phyloP scores from a whole-genome alignment of 192 early-diverging fungal species.

The Diversispora eburnea region DNA sequence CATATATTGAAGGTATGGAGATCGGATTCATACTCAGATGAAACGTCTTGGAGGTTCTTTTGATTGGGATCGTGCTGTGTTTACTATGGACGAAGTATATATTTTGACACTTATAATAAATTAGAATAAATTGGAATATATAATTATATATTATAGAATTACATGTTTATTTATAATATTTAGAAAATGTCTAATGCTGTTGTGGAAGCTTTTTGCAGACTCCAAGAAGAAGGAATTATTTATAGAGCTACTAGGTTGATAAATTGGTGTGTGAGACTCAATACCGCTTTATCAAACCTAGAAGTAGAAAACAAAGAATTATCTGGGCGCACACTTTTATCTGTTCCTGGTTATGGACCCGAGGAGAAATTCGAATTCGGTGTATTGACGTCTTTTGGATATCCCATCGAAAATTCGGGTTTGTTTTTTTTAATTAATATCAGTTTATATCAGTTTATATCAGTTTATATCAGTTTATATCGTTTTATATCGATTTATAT shows the following conservation, averaged over 20 bases:
- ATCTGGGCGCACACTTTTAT: conserved; percentile 76
- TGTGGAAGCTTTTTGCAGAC: conserved; percentile 87
- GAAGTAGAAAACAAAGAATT: conserved; percentile 94
- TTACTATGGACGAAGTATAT: conserved; percentile 82
- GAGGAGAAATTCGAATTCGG: conserved; percentile 99
- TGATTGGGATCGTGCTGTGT: conserved; percentile 89
- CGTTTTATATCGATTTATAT: no score
- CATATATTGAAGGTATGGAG: conserved; percentile 35
- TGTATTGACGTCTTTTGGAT: conserved; percentile 92
- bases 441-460: not conserved
- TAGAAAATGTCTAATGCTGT: conserved; percentile 77
- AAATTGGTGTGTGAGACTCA: conserved; percentile 96
- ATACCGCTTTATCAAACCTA: conserved; percentile 94
- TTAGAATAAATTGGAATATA: no score
- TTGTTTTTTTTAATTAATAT: conserved; percentile 8
- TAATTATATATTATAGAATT: not conserved
- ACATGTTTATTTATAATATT: not conserved
- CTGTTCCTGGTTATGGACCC: conserved; percentile 87
- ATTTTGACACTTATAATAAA: not conserved
- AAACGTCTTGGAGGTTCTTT: conserved; percentile 85
- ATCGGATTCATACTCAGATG: conserved; percentile 85
- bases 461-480: not conserved
- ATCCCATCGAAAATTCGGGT: conserved; percentile 76
- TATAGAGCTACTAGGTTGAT: conserved; percentile 96
- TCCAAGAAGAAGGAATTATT: conserved; percentile 94